Conservation (phyloP, 2,329 filamentous ascomycete genomes). For the Aspergillus uvarum region DNA sequence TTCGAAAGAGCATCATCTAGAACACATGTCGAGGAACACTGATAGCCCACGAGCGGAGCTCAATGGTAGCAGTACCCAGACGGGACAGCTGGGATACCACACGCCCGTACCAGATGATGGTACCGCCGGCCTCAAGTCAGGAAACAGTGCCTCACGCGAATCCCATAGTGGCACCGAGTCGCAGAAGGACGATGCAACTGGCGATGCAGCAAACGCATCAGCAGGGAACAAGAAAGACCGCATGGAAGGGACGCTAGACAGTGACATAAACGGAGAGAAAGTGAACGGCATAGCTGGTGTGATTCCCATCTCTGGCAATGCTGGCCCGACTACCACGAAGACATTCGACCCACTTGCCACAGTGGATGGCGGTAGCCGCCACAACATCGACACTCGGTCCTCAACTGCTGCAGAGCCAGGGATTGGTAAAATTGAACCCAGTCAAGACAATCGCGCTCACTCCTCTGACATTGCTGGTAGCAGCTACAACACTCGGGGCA, state of each 20-base stretch:
- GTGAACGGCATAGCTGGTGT: slow-evolving; percentile 4
- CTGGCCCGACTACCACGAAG: slow-evolving; percentile 1
- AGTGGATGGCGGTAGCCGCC: not conserved
- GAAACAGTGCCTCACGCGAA: not conserved
- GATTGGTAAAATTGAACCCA: not conserved
- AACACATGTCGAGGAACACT: not conserved
- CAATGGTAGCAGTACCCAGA: not conserved
- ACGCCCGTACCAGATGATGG: not conserved
- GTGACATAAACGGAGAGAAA: not conserved
- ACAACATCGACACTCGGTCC: not conserved
- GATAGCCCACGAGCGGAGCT: not conserved
- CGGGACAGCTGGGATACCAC: not conserved
- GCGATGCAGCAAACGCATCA: not conserved
- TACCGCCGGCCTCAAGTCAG: not conserved
- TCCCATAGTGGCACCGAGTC: not conserved
- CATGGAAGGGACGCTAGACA: not conserved
- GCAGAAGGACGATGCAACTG: not conserved
- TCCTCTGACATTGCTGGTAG: not conserved
- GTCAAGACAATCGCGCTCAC: not conserved
- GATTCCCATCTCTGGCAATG: slow-evolving; percentile 3
- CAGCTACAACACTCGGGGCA: not conserved
- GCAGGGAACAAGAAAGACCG: not conserved
- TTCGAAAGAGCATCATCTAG: not conserved
- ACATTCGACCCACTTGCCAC: slow-evolving; percentile 2
- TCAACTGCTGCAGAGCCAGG: not conserved